A percentile compares a stretch with the other conserved stretches of the same genome.
Evolutionary conservation across 2,329 filamentous ascomycete species (phyloP).

Genomic region (Fusarium pseudoanthophilum): DNA sequence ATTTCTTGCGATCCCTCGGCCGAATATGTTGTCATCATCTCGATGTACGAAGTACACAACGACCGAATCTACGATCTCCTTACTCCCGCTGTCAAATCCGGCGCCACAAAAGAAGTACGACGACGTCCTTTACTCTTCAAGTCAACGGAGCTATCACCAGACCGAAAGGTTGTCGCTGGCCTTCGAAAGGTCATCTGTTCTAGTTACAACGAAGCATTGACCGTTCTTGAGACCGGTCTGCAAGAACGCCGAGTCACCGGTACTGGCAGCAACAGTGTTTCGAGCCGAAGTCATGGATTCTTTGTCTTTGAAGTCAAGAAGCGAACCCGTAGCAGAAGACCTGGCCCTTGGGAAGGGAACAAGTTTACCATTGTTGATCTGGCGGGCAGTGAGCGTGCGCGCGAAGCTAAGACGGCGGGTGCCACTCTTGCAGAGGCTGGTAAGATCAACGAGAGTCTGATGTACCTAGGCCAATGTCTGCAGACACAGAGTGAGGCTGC

Average conservation of each 20-base stretch:
- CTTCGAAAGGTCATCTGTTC: constrained; percentile 90
- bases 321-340: constrained; percentile 60
- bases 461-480: constrained; percentile 97
- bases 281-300: constrained; percentile 93
- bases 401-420: constrained; percentile 93
- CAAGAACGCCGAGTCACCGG: constrained; percentile 88
- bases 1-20: constrained; percentile 69
- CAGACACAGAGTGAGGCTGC: constrained; percentile 91
- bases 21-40: constrained; percentile 89
- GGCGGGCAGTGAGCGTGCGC: constrained; percentile 91
- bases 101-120: constrained; percentile 73
- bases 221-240: constrained; percentile 89
- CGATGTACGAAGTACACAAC: constrained; percentile 99
- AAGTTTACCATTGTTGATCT: constrained; percentile 90
- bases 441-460: constrained; percentile 97
- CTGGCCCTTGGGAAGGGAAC: constrained; percentile 76
- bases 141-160: constrained; percentile 84
- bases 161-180: constrained; percentile 94
- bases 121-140: constrained; percentile 93
- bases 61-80: constrained; percentile 96
- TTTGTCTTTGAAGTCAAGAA: constrained; percentile 97
- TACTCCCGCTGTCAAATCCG: constrained; percentile 68
- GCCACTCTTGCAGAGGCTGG: constrained; percentile 93
- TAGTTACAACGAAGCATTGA: constrained; percentile 82
- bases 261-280: constrained; percentile 92